Evolutionary conservation across 352 stramenopile genomes (phyloP), one percentile per base, ranked within the genome.

Genomic region (Phytophthora crassamura): DNA sequence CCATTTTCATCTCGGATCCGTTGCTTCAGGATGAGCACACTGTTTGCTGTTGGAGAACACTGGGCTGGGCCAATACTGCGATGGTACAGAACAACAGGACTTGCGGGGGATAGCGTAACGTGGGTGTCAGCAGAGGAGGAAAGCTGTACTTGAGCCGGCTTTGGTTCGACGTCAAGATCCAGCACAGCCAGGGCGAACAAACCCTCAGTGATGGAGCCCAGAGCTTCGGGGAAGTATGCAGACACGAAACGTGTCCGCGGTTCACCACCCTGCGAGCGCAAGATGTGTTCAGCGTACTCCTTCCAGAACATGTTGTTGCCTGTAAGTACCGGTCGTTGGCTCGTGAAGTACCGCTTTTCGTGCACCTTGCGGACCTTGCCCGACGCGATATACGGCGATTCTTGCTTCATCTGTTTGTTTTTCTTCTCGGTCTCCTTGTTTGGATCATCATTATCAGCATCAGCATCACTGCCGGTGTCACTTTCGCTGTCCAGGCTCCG

Each of bases 291-390:
- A 11, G 82, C 80, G 55, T 87, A 91, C 22, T 86, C 80, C 10
- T 65, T 73, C 84, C 84, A 93, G 45, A 89, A 93, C 43, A 64
- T 67, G 63, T 86, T 89, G 1, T 50, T 20, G 2, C 77, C 77
- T 45, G 68, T 55, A 15, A 86, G 49, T 32, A 51, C n/a, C n/a
- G 69, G 72, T n/a, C 59, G 59, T 40, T 79, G 69, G 0, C 34
- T 47, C 11, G 33, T 43, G 22, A 77, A 80, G 40, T 62, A 80
- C 8, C 71, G 63, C 35, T 77, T 81, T 59, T 87, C 78, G 49
- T 78, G 59, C 5, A 85, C 45, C 47, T 63, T 80, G 15, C 78
- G 67, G 11, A 87, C 71, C 54, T 85, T 84, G 1, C 78, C 78
- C 7, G 78, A 61, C 11, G 59, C 62, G 18, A 87, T 63, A 32